Base-by-base conservation (phyloP, 257 asterid genomes). In the Scutellaria galericulata region DNA sequence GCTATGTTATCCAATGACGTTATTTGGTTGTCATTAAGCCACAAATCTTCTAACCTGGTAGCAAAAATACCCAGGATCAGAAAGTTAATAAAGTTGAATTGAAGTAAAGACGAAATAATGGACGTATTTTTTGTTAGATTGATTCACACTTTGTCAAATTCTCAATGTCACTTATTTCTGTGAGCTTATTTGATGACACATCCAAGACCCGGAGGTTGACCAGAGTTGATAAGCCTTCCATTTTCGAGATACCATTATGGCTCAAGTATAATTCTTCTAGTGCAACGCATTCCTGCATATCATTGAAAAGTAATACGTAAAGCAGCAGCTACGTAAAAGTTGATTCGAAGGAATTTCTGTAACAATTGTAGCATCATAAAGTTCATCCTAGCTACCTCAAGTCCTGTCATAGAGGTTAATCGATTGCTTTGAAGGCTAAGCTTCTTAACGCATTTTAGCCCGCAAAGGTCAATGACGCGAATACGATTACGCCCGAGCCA, bases 401-500 rank as follows among this genome's bases (percentile, higher is more conserved):
- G 86, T 60, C 97, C 99, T 9, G 67, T 71, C 84, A 85, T 95
- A 9, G 94, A 87, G 54, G 95, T 92, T 64, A 95, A 76, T 20
- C 98, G 95, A 75, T 95, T 95, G 80, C 98, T 95, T 86, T 95
- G 99, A 83, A 95, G 87, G 89, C 98, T 95, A 68, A 95, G 88
- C 90, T 92, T 95, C 82, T 83, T 88, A 67, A 95, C 87, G 87
- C 92, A 80, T 90, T 82, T 95, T 84, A 95, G 80, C 68, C 99
- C 98, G 45, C 98, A 92, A 14, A 95, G 86, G 73, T 95, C 77
- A 76, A 95, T 86, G 51, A 81, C 75, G 71, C 92, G 90, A 52
- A 95, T 92, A 52, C 99, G 97, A 75, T 95, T 95, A 72, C 96
- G 97, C 54, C 99, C 99, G 40, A 95, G 96, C 99, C 98, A 95